Evolutionary conservation across 495 filamentous ascomycete species (phyloP).

Genomic region (Neurospora tetraspora): DNA sequence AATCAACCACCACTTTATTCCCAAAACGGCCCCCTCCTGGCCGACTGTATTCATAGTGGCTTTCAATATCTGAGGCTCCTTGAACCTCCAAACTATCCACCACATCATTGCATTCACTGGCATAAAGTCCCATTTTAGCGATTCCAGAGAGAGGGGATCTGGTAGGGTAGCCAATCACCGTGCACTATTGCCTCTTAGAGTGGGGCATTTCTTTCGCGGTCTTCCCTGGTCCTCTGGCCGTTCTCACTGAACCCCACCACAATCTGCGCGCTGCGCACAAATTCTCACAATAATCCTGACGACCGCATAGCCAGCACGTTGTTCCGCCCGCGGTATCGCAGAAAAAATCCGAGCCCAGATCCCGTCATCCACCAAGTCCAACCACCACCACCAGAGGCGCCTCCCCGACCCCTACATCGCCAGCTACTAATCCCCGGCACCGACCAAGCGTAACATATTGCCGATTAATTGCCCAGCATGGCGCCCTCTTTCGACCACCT

Average conservation of each 20-base stretch:
- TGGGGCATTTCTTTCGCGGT: slow-evolving; percentile 23
- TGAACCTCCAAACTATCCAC: neutral
- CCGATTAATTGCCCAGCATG: slow-evolving; percentile 34
- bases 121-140: neutral
- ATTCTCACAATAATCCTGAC: slow-evolving; percentile 24
- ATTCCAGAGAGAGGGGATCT: neutral
- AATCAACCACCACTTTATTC: too few species aligned
- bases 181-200: neutral
- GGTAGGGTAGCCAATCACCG: neutral
- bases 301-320: slow-evolving; percentile 2
- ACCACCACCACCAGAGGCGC: slow-evolving; percentile 13
- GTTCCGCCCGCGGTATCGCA: neutral
- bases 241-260: slow-evolving; percentile 23
- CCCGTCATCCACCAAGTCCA: neutral
- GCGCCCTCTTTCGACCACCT: slow-evolving; percentile 49
- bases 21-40: too few species aligned
- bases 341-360: neutral
- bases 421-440: neutral
- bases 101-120: neutral
- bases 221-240: slow-evolving; percentile 5
- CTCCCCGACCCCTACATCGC: neutral
- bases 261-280: slow-evolving; percentile 21
- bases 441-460: neutral
- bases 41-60: too few species aligned
- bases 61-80: neutral